Evolutionary conservation across 345 rosid species (phyloP).

Genomic region (Eucalyptus shirleyi): DNA sequence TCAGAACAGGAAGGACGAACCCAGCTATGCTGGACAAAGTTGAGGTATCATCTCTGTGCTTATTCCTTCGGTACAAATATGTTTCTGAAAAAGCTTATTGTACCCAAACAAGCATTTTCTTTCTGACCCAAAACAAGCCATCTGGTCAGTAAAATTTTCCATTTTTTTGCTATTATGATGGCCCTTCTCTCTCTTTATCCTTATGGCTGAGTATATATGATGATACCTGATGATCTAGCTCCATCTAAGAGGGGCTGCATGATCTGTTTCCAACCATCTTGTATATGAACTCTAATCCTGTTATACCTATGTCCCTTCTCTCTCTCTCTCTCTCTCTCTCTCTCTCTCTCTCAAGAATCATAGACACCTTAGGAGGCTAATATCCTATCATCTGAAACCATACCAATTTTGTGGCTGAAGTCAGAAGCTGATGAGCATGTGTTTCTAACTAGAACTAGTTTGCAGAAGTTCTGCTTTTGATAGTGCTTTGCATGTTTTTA

Average conservation of each 20-base stretch:
- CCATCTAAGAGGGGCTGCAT: not conserved
- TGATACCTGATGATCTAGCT: not conserved
- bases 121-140: not conserved
- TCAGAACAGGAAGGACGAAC: conserved; percentile 84
- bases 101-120: not conserved
- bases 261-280: not conserved
- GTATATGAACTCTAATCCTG: not conserved
- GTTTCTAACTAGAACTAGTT: not conserved
- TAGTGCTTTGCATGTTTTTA: not conserved
- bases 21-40: conserved; percentile 82
- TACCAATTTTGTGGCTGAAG: not conserved
- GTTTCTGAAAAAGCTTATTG: not conserved
- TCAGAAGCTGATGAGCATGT: not conserved
- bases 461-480: not conserved
- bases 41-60: conserved; percentile 30
- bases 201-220: not conserved
- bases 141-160: not conserved
- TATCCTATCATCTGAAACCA: not conserved
- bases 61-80: not conserved
- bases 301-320: not conserved
- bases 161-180: not conserved
- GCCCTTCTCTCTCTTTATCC: not conserved
- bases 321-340: not conserved
- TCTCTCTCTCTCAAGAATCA: not conserved
- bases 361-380: not conserved